Evolutionary conservation across 768 basidiomycete genomes (phyloP).

Genomic region (Russula sp.): DNA sequence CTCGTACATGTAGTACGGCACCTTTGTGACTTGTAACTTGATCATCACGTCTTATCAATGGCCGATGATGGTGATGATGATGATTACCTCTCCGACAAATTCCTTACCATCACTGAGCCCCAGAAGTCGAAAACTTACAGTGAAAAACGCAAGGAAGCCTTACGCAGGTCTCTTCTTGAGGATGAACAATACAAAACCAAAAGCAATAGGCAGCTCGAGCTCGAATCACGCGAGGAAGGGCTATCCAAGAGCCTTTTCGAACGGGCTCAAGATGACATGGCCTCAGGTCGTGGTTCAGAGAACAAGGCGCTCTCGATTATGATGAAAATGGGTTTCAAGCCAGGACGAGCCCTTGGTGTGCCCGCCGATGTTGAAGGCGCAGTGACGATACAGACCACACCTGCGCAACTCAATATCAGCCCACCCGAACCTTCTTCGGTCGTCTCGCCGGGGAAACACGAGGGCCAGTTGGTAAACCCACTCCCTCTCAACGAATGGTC

Average conservation of each 20-base stretch:
- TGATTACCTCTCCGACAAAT: constrained; percentile 87
- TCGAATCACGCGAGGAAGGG: constrained; percentile 70
- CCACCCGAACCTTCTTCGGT: background rate
- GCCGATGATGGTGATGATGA: constrained; percentile 70
- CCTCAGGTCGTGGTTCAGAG: constrained; percentile 38
- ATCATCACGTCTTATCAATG: constrained; percentile 34
- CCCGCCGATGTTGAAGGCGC: constrained; percentile 23
- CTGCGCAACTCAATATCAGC: background rate
- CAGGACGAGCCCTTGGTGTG: constrained; percentile 69
- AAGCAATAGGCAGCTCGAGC: constrained; percentile 58
- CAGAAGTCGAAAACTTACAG: constrained; percentile 55
- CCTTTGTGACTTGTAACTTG: constrained; percentile 8
- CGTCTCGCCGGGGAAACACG: background rate
- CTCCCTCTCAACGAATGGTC: constrained; percentile 75
- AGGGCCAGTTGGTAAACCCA: constrained; percentile 52
- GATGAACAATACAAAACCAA: constrained; percentile 63
- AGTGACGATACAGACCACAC: background rate
- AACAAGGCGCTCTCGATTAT: constrained; percentile 85
- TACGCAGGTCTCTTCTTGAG: constrained; percentile 48
- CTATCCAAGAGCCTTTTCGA: constrained; percentile 77
- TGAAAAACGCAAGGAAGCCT: constrained; percentile 60
- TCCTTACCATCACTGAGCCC: constrained; percentile 41
- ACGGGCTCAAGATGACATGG: constrained; percentile 57
- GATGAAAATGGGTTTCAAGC: constrained; percentile 92
- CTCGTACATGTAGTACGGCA: constrained; percentile 13